Base-by-base conservation (phyloP, 345 rosid species). In the Ceriops tagal region DNA sequence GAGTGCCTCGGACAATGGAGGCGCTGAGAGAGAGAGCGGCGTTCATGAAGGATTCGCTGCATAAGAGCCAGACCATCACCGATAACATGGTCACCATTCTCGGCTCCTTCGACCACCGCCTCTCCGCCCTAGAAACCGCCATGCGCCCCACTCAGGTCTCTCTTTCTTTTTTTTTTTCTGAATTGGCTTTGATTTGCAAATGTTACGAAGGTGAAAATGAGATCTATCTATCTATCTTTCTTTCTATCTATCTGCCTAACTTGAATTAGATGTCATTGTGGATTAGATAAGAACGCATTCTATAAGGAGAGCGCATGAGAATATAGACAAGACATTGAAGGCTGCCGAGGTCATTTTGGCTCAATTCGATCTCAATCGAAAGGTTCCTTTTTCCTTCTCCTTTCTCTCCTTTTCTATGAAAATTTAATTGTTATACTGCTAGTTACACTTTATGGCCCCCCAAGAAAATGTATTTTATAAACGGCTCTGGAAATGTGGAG, bases 101-200 rank as follows among this genome's bases (percentile, higher is more conserved):
- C 68, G 96, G 97, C 37, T 95, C 99, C 56, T 95, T 95, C 80
- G 98, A 95, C 65, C 87, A 89, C 83, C 97, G 46, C 46, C 81
- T 93, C 97, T 24, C 90, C 96, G 92, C 96, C 67, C 95, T 93
- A 53, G 97, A 93, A 71, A 91, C 97, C 71, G 97, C 97, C 80
- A 89, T 93, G 98, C 96, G 97, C 8, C 97, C 98, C 18, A 93
- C 98, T 61, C 98, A 93, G 95, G 98, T 84, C 46, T 39, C 2
- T 11, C 4, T 10, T 39, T 8, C 2, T 35, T 8, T 34, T 32
- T 56, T 32, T 39, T 15, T 39, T 10, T 39, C 46, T 39, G 16
- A 65, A 39, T 39, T 39, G 46, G 3, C 5, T 39, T 39, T 39
- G 11, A 39, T 39, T 39, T 39, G 4, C 46, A 39, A 10, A 39